Conservation (phyloP, 2,329 filamentous ascomycete genomes). For the Acrocalymma vagum region DNA sequence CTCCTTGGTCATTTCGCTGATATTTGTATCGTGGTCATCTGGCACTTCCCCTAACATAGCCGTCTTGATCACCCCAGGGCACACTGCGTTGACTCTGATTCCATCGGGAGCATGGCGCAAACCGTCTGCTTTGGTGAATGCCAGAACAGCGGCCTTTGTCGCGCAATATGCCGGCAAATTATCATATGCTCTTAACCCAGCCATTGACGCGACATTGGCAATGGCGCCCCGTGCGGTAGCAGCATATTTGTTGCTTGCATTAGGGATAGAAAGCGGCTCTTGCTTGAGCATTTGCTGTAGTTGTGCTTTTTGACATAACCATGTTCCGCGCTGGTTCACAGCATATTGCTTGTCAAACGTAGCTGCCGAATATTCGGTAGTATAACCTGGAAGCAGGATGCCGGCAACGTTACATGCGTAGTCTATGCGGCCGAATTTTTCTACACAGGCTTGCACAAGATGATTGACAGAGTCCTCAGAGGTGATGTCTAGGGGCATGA, state of each 20-base stretch:
- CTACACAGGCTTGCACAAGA: slow-evolving; percentile 42
- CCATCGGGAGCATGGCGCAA: slow-evolving; percentile 22
- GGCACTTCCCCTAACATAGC: no score
- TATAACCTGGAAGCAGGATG: slow-evolving; percentile 52
- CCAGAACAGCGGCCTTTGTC: slow-evolving; percentile 40
- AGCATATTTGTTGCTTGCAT: slow-evolving; percentile 46
- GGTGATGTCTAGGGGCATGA: slow-evolving; percentile 61
- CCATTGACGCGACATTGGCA: slow-evolving; percentile 24
- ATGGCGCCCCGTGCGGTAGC: slow-evolving; percentile 24
- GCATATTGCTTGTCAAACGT: slow-evolving; percentile 50
- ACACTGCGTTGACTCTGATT: slow-evolving; percentile 20
- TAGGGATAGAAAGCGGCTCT: slow-evolving; percentile 6
- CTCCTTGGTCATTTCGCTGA: no score
- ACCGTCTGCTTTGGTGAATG: slow-evolving; percentile 38
- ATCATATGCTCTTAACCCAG: slow-evolving; percentile 12
- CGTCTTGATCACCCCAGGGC: no score
- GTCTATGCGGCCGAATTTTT: slow-evolving; percentile 60
- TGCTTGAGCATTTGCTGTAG: slow-evolving; percentile 53
- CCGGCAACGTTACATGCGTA: slow-evolving; percentile 63
- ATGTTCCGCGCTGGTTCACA: slow-evolving; percentile 52
- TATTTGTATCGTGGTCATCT: no score
- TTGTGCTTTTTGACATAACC: slow-evolving; percentile 50
- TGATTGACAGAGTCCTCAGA: slow-evolving; percentile 53
- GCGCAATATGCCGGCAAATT: slow-evolving; percentile 27
- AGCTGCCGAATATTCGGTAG: slow-evolving; percentile 48